phyloP scores from a whole-genome alignment of 306 rosid genomes.

The Trichosanthes truncata region DNA sequence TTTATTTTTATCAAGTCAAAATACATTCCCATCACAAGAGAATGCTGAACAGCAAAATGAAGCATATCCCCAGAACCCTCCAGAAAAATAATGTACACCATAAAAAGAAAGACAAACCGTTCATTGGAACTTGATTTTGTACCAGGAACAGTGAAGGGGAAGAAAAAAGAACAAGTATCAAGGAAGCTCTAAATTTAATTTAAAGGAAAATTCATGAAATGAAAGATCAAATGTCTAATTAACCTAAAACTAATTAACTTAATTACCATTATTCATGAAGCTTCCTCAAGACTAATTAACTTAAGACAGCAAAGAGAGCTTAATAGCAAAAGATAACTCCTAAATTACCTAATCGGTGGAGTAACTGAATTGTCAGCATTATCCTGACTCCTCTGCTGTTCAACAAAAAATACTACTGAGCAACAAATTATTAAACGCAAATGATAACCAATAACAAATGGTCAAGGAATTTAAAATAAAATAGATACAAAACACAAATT shows the following conservation, averaged over 20 bases:
- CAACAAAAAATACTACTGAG: conserved; percentile 10
- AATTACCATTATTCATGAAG: not conserved
- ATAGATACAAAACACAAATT: not conserved
- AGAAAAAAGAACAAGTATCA: not conserved
- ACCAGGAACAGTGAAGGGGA: not conserved
- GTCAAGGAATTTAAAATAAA: not conserved
- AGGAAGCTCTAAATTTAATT: not conserved
- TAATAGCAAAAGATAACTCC: not conserved
- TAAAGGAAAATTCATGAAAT: not conserved
- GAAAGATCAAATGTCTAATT: not conserved
- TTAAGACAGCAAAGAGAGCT: not conserved
- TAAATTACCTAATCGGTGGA: conserved; percentile 41
- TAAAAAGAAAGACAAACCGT: not conserved
- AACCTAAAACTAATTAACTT: not conserved
- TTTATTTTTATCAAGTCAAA: not conserved
- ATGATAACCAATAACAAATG: not conserved
- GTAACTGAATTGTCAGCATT: conserved; percentile 18
- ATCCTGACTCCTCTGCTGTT: conserved; percentile 43
- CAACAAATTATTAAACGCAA: not conserved
- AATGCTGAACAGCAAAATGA: not conserved
- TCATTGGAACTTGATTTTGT: not conserved
- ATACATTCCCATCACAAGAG: not conserved
- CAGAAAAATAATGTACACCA: not conserved
- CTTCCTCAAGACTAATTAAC: not conserved
- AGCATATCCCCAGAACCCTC: not conserved